Base-by-base conservation (phyloP, 2,329 filamentous ascomycete species). In the Aschersonia sp. region DNA sequence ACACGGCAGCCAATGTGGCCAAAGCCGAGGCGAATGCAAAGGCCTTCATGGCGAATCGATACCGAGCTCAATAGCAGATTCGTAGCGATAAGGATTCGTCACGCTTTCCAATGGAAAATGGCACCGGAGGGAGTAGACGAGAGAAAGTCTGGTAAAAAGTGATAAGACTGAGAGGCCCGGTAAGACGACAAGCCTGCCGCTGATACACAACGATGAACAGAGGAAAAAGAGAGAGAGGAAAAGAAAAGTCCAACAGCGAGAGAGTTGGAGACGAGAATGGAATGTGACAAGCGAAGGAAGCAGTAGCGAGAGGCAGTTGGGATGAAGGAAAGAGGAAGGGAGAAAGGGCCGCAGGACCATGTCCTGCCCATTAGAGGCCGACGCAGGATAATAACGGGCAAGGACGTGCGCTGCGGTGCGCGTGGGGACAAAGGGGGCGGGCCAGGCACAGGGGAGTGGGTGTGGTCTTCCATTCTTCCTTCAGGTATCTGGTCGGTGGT, bases 21-120 rank as follows among this genome's bases (percentile, higher is more conserved):
- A 79, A 61, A 55, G 66, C 69, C 50, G 73, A 67, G 46, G 72
- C 60, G 50, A 78, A 52, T 55, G 66, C 55, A 51, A 66, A 62
- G 31, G 67, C 65, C 63, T 71, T 74, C 75, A 78, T 78, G 50
- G 47, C 71, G 58, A 56, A 51, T 55, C 32, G 45, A 49, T 51
- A 46, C 31, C 53, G 48, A 54, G 45, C 52, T 44, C 49, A 51
- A 43, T 31, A 43, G 43, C 50, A 45, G 44, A 43, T 45, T 45
- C n/a, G 47, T 46, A 41, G 30, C 43, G 29, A 12, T 48, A 44
- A 38, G 48, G 31, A 9, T 31, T 40, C 20, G 20, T 44, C 9
- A 30, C 48, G 32, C 4, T 9, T 47, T 48, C 30, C 30, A 46
- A 31, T 44, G 43, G 51, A 51, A 46, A 51, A 46, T 9, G 30